These are phyloP conservation scores for Pisolithus marmoratus DNA, from an alignment of 768 basidiomycete genomes.

Conservation along the genomic window DNA sequence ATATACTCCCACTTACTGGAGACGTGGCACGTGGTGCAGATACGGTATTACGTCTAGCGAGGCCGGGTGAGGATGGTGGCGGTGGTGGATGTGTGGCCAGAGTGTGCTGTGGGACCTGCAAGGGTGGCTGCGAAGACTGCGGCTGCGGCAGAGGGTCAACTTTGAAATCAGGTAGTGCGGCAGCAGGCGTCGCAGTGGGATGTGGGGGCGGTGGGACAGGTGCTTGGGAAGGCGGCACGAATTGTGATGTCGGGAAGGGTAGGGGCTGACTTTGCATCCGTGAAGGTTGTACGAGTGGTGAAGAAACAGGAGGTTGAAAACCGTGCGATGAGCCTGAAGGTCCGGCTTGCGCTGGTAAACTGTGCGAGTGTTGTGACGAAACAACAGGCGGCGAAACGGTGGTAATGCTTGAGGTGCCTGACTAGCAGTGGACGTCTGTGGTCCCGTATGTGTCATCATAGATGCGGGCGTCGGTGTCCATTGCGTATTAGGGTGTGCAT, in stretches of 20 bases:
- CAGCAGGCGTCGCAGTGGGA: background rate
- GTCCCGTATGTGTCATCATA: background rate
- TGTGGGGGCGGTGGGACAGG: constrained; percentile 13
- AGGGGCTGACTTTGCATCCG: constrained; percentile 2
- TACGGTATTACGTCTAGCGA: constrained; percentile 23
- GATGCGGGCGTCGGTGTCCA: background rate
- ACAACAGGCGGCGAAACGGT: background rate
- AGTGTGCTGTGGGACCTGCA: constrained; percentile 12
- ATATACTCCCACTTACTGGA: background rate
- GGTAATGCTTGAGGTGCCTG: background rate
- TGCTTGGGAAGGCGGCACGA: constrained; percentile 3
- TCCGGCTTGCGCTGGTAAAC: constrained; percentile 8
- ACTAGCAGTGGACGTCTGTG: constrained; percentile 11
- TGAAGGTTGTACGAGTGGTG: background rate
- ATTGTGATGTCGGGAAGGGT: constrained; percentile 18
- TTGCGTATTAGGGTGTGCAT: constrained; percentile 9
- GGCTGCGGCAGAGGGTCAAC: constrained; percentile 20
- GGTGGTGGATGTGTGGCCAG: constrained; percentile 11
- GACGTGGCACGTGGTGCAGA: constrained; percentile 10
- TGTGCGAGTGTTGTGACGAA: constrained; percentile 4
- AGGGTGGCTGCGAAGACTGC: constrained; percentile 15
- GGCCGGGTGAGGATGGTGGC: constrained; percentile 18
- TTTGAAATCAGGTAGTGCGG: background rate
- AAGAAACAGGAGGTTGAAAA: constrained; percentile 7
- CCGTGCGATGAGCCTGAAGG: constrained; percentile 6